These are phyloP conservation scores for Plasmodium chabaudi DNA, from an alignment of 169 alveolate species.

Conservation along the genomic window DNA sequence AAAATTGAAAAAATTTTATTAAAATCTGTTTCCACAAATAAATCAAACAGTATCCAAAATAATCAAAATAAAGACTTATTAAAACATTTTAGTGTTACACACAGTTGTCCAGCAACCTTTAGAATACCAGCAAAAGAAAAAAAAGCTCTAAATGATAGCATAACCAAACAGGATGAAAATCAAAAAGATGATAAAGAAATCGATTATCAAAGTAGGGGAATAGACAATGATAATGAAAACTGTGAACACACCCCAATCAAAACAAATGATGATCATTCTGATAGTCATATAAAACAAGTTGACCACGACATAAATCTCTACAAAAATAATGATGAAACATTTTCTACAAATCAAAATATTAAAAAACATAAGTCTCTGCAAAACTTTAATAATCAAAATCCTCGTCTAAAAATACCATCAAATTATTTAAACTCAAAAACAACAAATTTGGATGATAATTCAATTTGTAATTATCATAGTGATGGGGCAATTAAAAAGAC, in stretches of 20 bases:
- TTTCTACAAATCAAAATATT: too few relatives aligned
- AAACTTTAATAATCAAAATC: too few relatives aligned
- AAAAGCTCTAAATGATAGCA: neutral
- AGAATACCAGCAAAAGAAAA: neutral
- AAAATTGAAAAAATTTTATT: constrained; percentile 44
- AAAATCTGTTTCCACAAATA: constrained; percentile 15
- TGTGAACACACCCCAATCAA: too few relatives aligned
- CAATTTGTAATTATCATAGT: too few relatives aligned
- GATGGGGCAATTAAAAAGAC: too few relatives aligned
- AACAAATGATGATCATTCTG: neutral
- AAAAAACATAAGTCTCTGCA: too few relatives aligned
- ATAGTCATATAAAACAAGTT: neutral
- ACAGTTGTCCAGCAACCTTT: constrained; percentile 74
- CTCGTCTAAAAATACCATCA: too few relatives aligned
- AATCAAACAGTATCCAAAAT: neutral
- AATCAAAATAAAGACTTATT: constrained; percentile 28
- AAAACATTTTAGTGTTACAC: constrained; percentile 72
- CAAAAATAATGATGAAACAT: neutral
- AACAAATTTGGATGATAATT: too few relatives aligned
- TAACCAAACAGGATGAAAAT: neutral
- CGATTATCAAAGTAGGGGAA: too few relatives aligned
- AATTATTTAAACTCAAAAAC: too few relatives aligned
- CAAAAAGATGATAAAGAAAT: neutral
- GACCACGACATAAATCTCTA: neutral
- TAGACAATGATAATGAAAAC: too few relatives aligned